Evolutionary conservation across 2,329 filamentous ascomycete genomes (phyloP), one percentile per base, ranked within the genome.

Genomic region (Beauveria asiatica): DNA sequence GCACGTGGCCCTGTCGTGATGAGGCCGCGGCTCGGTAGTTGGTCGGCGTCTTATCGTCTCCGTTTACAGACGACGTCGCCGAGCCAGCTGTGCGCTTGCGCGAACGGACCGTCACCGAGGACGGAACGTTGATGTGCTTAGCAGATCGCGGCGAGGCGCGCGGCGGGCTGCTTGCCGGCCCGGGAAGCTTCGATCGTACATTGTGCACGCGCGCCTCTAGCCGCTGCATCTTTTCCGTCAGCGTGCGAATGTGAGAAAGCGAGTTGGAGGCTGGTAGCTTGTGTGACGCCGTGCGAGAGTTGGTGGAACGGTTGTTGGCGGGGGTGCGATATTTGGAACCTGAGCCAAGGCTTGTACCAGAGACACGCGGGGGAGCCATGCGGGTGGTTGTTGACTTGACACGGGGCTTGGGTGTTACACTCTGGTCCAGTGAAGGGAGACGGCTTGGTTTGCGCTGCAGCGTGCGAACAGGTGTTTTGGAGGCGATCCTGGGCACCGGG

Each of bases 221-320:
- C 66, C 91, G 90, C 74, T 97, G 91, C 92, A 97, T 97, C 75
- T 97, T 94, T 30, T 91, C 92, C 61, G 95, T 96, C 65, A 99
- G 85, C 33, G 88, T 89, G 64, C 93, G 90, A 69, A 99, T 96
- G 72, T 99, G 94, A 65, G 89, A 89, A 54, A 99, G 83, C 2
- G 94, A 97, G 64, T 78, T 84, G 63, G 80, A 86, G 57, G 79
- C 77, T 27, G 83, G 81, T 44, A 84, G 66, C 62, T 76, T 79
- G 66, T 82, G 74, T 19, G 77, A 75, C 23, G 75, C 69, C 11
- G 76, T 74, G n/a, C 83, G 77, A 51, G 84, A 75, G n/a, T 85
- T 88, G 10, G 83, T 78, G 1, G 80, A 67, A 33, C 73, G 70
- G 56, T 50, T 52, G 62, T 79, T 70, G 33, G 70, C 69, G 2